Base-by-base conservation (phyloP, 208 protist species). In the Trypanosoma boissoni region DNA sequence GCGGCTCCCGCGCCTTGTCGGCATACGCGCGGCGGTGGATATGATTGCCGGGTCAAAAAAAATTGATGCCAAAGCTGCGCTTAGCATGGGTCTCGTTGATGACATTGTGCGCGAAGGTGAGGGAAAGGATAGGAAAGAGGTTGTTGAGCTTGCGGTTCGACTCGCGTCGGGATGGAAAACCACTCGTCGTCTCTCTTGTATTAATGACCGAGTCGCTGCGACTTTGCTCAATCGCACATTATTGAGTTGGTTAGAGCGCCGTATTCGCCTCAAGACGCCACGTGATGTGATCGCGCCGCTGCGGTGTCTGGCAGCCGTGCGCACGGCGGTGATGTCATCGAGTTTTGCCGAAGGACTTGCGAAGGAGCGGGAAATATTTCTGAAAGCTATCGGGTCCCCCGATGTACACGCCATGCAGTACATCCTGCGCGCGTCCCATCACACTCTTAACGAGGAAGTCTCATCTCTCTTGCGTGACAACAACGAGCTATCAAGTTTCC, bases 381-480 rank as follows among this genome's bases (percentile, higher is more conserved):
- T 69, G 23, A 27, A 55, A 3, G 75, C 73, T 28, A 42, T 88
- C 0, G 29, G 55, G 7, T 67, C 60, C 41, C 42, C 68, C 1
- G 76, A 88, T 48, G 55, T 78, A 4, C 45, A 79, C 31, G 89
- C 76, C 0, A 64, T 88, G 55, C 81, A 90, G 60, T 83, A 97
- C 57, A 64, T 92, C 3, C 72, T 96, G 63, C 66, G 76, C 6
- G 78, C 86, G 10, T 72, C 86, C 16, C 49, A 61, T 27, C 32
- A 64, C 53, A 52, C 74, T 31, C 39, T 60, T 51, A 12, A 68
- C 28, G 60, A 51, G 1, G 58, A 21, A n/a, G 18, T 60, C 10
- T 32, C 65, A 6, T 32, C 29, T 16, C 45, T 64, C 16, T 41
- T 56, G 27, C 29, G n/a, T n/a, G n/a, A n/a, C n/a, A n/a, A n/a